Evolutionary conservation across 164 flowering plant genomes (phyloP).

Genomic region (Houttuynia cordata): DNA sequence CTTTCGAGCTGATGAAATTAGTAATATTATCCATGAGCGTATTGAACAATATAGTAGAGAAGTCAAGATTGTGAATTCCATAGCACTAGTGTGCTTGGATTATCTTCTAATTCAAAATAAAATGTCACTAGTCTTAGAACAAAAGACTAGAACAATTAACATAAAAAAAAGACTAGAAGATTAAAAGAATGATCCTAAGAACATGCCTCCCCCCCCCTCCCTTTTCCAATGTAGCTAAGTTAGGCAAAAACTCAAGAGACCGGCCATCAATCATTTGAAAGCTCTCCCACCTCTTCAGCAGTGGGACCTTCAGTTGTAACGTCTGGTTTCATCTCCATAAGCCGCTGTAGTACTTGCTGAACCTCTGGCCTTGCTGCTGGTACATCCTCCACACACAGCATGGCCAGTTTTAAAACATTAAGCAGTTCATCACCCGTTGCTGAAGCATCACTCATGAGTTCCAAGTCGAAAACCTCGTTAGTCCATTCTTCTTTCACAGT

Average conservation of each 20-base stretch:
- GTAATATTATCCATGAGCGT: too few relatives aligned
- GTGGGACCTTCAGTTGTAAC: slow-evolving; percentile 20
- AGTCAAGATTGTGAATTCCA: too few relatives aligned
- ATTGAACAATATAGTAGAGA: too few relatives aligned
- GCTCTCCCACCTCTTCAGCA: slow-evolving; percentile 13
- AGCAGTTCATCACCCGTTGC: slow-evolving; percentile 65
- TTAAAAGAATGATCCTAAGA: too few relatives aligned
- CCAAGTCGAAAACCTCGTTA: slow-evolving; percentile 89
- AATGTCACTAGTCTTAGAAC: too few relatives aligned
- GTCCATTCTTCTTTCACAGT: slow-evolving; percentile 98
- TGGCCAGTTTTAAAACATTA: slow-evolving; percentile 67
- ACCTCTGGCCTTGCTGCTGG: slow-evolving; percentile 72
- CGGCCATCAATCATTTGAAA: neutral
- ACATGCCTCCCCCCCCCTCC: too few relatives aligned
- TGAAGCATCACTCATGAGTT: slow-evolving; percentile 66
- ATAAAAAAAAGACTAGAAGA: too few relatives aligned
- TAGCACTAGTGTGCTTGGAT: too few relatives aligned
- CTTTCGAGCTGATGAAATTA: too few relatives aligned
- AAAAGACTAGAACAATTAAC: too few relatives aligned
- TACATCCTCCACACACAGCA: slow-evolving; percentile 85
- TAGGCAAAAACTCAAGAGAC: neutral
- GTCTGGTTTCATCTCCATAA: slow-evolving; percentile 73
- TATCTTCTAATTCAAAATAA: too few relatives aligned
- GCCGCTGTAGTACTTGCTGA: slow-evolving; percentile 55
- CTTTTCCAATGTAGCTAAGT: too few relatives aligned